Percentiles rank a stretch among this genome's conserved stretches.
Conservation (phyloP, 257 asterid species). For the Primulina tabacum region DNA sequence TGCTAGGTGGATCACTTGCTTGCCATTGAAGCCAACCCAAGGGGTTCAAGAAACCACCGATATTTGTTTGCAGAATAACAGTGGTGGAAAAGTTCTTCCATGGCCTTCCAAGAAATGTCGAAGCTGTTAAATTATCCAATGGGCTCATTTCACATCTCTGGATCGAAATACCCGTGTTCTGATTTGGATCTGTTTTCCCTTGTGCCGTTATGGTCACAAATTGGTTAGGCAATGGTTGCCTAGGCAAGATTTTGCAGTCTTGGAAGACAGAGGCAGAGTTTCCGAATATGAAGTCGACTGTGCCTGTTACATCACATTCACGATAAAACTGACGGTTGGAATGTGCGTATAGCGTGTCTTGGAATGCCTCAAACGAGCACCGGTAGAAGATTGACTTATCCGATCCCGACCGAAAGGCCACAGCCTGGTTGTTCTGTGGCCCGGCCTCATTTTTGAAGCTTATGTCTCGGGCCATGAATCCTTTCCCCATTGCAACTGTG, state of each 20-base stretch:
- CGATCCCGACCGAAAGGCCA: constrained; percentile 62
- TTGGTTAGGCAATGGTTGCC: constrained; percentile 64
- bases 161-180: constrained; percentile 57
- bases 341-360: constrained; percentile 81
- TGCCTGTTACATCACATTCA: constrained; percentile 64
- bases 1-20: constrained; percentile 30
- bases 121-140: constrained; percentile 31
- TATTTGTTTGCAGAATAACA: constrained; percentile 43
- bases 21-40: constrained; percentile 69
- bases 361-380: constrained; percentile 59
- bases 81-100: constrained; percentile 67
- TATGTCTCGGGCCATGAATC: constrained; percentile 66
- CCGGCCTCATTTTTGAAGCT: constrained; percentile 71
- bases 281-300: constrained; percentile 81
- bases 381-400: constrained; percentile 51
- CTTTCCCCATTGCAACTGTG: constrained; percentile 53
- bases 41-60: constrained; percentile 51
- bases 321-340: constrained; percentile 80
- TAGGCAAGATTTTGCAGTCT: constrained; percentile 61
- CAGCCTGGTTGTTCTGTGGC: constrained; percentile 67
- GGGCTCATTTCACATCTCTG: constrained; percentile 52
- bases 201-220: constrained; percentile 79
- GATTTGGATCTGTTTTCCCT: constrained; percentile 65
- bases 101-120: constrained; percentile 68
- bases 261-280: constrained; percentile 66